Percentiles rank a stretch among this genome's conserved stretches.
phyloP scores from a whole-genome alignment of 805 yeast genomes.

The Pichia manshurica region DNA sequence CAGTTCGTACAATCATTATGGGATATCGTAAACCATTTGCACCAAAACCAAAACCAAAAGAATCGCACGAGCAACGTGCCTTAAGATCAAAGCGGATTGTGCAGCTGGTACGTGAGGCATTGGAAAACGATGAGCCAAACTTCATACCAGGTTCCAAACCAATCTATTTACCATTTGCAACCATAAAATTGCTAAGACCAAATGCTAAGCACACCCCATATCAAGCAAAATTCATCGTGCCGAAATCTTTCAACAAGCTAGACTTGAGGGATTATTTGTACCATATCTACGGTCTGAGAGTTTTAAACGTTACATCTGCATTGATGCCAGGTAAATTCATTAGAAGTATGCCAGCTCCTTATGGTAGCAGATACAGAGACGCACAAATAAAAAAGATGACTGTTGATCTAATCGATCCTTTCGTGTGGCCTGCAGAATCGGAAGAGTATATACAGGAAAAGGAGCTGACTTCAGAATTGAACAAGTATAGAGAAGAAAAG shows the following conservation, averaged over 20 bases:
- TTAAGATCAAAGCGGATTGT: slow-evolving; percentile 26
- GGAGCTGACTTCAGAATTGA: slow-evolving; percentile 39
- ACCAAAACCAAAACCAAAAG: slow-evolving; percentile 19
- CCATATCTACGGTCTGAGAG: slow-evolving; percentile 85
- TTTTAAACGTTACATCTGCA: slow-evolving; percentile 82
- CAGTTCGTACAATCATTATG: slow-evolving; percentile 24
- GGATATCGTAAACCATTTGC: slow-evolving; percentile 29
- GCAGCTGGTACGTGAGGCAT: slow-evolving; percentile 36
- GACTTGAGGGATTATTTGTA: slow-evolving; percentile 91
- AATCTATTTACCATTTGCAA: slow-evolving; percentile 79
- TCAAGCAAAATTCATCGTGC: slow-evolving; percentile 94
- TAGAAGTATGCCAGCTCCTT: slow-evolving; percentile 47
- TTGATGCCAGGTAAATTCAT: slow-evolving; percentile 66
- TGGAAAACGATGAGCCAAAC: slow-evolving; percentile 65
- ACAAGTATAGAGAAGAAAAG: slow-evolving; percentile 46
- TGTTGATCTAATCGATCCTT: slow-evolving; percentile 91
- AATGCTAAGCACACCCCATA: slow-evolving; percentile 96
- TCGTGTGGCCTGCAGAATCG: slow-evolving; percentile 81
- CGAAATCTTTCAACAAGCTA: slow-evolving; percentile 86
- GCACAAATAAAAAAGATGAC: slow-evolving; percentile 94
- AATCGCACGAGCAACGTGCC: slow-evolving; percentile 22
- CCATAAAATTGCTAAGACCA: slow-evolving; percentile 76
- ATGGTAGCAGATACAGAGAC: slow-evolving; percentile 63
- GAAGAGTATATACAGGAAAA: slow-evolving; percentile 31
- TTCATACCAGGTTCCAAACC: slow-evolving; percentile 74